phyloP scores from a whole-genome alignment of 2,329 filamentous ascomycete genomes.

The Teratosphaeria pseudoeucalypti region DNA sequence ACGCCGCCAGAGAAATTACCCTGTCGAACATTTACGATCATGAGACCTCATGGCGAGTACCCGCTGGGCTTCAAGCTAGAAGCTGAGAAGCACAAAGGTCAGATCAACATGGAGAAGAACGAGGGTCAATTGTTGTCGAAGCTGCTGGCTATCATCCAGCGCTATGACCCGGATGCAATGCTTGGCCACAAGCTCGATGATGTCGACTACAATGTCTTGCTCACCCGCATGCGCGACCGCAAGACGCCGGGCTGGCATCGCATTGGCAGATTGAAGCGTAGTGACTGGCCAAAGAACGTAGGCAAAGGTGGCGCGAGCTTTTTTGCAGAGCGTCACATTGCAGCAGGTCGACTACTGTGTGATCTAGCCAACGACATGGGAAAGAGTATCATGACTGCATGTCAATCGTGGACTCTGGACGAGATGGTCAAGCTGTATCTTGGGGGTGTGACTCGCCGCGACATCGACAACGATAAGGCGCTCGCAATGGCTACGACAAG shows the following conservation, averaged over 20 bases:
- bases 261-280: constrained; percentile 73
- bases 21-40: constrained; percentile 81
- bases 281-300: constrained; percentile 78
- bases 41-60: constrained; percentile 71
- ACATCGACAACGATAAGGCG: constrained; percentile 79
- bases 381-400: constrained; percentile 94
- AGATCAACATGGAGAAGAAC: constrained; percentile 69
- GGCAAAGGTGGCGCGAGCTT: constrained; percentile 80
- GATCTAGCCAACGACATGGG: constrained; percentile 94
- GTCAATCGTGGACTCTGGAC: constrained; percentile 93
- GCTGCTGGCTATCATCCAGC: constrained; percentile 79
- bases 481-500: constrained; percentile 71
- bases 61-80: constrained; percentile 79
- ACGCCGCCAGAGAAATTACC: constrained; percentile 80
- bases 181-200: constrained; percentile 95
- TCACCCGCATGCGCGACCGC: constrained; percentile 77
- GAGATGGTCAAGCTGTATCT: constrained; percentile 96
- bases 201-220: constrained; percentile 83
- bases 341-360: constrained; percentile 80
- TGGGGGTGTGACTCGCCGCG: constrained; percentile 60
- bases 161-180: constrained; percentile 84
- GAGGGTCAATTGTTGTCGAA: constrained; percentile 78
- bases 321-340: constrained; percentile 83
- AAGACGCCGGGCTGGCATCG: constrained; percentile 93
- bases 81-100: constrained; percentile 61